These are phyloP conservation scores for Escovopsis sp. DNA, from an alignment of 2,329 filamentous ascomycete genomes.

Conservation along the genomic window DNA sequence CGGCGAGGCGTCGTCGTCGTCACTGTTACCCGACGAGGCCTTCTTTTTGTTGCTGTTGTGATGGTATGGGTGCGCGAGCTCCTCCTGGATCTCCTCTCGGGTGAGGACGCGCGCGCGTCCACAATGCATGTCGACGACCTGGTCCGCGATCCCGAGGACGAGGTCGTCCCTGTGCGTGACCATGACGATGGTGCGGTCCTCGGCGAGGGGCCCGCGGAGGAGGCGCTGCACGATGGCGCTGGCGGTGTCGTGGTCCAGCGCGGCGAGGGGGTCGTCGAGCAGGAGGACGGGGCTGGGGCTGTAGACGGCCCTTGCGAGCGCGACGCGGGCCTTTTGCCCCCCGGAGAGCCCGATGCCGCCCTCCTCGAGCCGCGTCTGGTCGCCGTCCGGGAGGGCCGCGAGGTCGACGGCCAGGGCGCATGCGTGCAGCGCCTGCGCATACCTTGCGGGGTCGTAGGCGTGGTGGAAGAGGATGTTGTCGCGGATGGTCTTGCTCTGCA, in stretches of 20 bases:
- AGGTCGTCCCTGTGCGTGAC: slow-evolving; percentile 72
- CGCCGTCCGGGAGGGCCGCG: slow-evolving; percentile 38
- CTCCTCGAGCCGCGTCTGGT: slow-evolving; percentile 45
- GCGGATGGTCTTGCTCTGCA: slow-evolving; percentile 50
- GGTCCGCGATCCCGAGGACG: slow-evolving; percentile 55
- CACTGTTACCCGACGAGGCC: slow-evolving; percentile 12
- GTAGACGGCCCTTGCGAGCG: slow-evolving; percentile 48
- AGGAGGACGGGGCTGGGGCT: slow-evolving; percentile 41
- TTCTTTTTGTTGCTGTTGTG: slow-evolving; percentile 8
- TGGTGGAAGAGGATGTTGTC: slow-evolving; percentile 53
- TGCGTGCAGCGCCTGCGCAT: slow-evolving; percentile 44
- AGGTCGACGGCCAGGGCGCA: slow-evolving; percentile 45
- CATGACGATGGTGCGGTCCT: slow-evolving; percentile 57
- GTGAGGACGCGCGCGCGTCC: slow-evolving; percentile 39
- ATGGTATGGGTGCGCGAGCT: slow-evolving; percentile 23
- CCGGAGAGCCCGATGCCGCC: slow-evolving; percentile 49
- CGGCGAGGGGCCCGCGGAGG: slow-evolving; percentile 44
- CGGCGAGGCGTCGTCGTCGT: slow-evolving; percentile 9
- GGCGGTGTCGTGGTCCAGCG: slow-evolving; percentile 48
- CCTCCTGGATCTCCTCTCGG: slow-evolving; percentile 28
- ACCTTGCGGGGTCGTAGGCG: slow-evolving; percentile 37
- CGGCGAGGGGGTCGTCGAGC: slow-evolving; percentile 49
- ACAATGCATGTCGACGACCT: slow-evolving; percentile 55
- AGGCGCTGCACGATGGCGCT: slow-evolving; percentile 46
- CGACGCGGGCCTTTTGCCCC: slow-evolving; percentile 48